Conservation (phyloP, 1,284 basidiomycete species). For the Ganoderma sinense region DNA sequence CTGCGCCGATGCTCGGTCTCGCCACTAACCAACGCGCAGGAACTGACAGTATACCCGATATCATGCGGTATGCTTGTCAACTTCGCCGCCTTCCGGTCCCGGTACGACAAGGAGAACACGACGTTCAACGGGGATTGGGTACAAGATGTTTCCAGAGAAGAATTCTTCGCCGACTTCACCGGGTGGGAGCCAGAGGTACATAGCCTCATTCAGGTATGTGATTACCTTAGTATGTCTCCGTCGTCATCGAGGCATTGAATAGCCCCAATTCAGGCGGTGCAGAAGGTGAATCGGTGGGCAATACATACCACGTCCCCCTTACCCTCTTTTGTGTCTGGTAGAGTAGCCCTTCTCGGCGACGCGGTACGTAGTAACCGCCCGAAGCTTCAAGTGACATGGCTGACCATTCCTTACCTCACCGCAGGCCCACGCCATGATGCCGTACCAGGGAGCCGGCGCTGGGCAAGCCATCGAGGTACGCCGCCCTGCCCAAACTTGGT, state of each 20-base stretch:
- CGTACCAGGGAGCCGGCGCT: conserved; percentile 62
- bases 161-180: conserved; percentile 42
- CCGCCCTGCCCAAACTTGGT: neutral
- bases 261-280: conserved; percentile 25
- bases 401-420: neutral
- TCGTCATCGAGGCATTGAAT: neutral
- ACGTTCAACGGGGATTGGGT: conserved; percentile 46
- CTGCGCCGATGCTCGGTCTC: neutral
- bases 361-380: conserved; percentile 42
- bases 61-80: conserved; percentile 51
- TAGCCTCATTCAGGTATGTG: conserved; percentile 48
- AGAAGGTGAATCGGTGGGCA: conserved; percentile 52
- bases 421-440: conserved; percentile 62
- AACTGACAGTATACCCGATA: conserved; percentile 54
- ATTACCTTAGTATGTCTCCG: neutral
- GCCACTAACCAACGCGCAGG: conserved; percentile 36
- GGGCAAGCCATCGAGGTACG: conserved; percentile 63
- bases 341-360: conserved; percentile 59
- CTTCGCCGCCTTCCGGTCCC: conserved; percentile 46
- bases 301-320: conserved; percentile 53
- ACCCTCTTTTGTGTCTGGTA: conserved; percentile 45
- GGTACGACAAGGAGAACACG: conserved; percentile 44
- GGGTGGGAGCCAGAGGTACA: conserved; percentile 52
- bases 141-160: conserved; percentile 37
- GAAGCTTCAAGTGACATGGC: neutral